phyloP scores from a whole-genome alignment of 768 basidiomycete species.

The Lactarius indigo region DNA sequence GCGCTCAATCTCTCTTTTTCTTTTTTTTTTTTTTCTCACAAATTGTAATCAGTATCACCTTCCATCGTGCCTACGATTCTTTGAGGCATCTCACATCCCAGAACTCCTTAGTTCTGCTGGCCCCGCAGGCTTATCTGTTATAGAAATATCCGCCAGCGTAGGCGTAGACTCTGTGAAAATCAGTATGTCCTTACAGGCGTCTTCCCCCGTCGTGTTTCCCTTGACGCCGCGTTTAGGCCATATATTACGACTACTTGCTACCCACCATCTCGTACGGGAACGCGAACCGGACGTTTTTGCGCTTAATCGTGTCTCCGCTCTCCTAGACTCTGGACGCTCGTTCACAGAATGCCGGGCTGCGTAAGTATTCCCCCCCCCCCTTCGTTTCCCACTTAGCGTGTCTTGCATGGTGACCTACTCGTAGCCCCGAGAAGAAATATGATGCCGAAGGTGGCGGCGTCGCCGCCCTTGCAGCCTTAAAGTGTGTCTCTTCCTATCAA shows the following conservation, averaged over 20 bases:
- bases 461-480: slow-evolving; percentile 66
- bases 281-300: slow-evolving; percentile 68
- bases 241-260: slow-evolving; percentile 69
- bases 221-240: slow-evolving; percentile 47
- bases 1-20: slow-evolving; percentile 27
- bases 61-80: slow-evolving; percentile 67
- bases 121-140: slow-evolving; percentile 47
- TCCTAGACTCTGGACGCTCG: slow-evolving; percentile 64
- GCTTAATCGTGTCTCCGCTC: slow-evolving; percentile 63
- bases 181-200: slow-evolving; percentile 36
- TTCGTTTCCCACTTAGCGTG: background rate
- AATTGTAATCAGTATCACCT: slow-evolving; percentile 56
- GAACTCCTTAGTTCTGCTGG: slow-evolving; percentile 70
- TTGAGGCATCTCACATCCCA: slow-evolving; percentile 67
- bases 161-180: slow-evolving; percentile 46
- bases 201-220: background rate
- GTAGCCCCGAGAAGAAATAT: slow-evolving; percentile 63
- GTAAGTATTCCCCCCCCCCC: slow-evolving; percentile 33
- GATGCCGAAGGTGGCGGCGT: slow-evolving; percentile 55
- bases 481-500: slow-evolving; percentile 39
- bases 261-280: slow-evolving; percentile 73
- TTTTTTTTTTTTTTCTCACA: background rate
- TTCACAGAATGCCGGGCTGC: slow-evolving; percentile 45
- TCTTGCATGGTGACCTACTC: background rate
- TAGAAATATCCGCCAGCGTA: slow-evolving; percentile 38